These are phyloP conservation scores for Mortierella sp. DNA, from an alignment of 371 early-diverging fungal genomes.

Conservation along the genomic window DNA sequence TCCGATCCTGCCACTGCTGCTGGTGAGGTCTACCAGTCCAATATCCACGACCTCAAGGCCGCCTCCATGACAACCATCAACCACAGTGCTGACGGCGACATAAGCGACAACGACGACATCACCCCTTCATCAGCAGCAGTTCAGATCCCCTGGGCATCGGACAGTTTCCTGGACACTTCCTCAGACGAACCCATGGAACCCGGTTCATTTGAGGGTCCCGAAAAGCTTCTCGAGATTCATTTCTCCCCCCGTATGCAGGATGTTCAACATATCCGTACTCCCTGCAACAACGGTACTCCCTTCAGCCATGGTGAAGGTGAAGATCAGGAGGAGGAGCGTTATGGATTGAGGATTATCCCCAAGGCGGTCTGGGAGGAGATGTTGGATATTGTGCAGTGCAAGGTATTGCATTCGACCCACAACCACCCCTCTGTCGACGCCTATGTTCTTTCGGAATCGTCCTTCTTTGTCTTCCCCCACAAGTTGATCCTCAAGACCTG, in stretches of 20 bases:
- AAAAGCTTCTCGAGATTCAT: slow-evolving; percentile 9
- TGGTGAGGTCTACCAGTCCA: neutral
- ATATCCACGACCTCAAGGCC: slow-evolving; percentile 5
- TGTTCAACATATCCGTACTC: slow-evolving; percentile 4
- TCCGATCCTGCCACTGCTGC: neutral
- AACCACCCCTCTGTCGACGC: slow-evolving; percentile 4
- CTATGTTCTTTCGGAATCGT: neutral
- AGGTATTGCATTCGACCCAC: slow-evolving; percentile 3
- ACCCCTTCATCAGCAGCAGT: neutral
- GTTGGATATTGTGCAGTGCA: slow-evolving; percentile 11
- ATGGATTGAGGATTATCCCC: slow-evolving; percentile 5
- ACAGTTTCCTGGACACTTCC: slow-evolving; percentile 1
- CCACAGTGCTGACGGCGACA: neutral
- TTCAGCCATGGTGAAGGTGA: neutral
- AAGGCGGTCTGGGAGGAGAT: slow-evolving; percentile 5
- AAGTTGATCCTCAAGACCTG: slow-evolving; percentile 13
- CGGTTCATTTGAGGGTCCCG: neutral
- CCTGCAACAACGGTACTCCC: neutral
- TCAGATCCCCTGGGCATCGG: neutral
- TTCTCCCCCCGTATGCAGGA: slow-evolving; percentile 3
- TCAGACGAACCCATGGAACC: neutral
- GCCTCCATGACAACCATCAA: neutral
- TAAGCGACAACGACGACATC: neutral
- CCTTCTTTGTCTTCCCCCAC: slow-evolving; percentile 9
- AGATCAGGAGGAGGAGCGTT: neutral